Conservation (phyloP, 306 rosid genomes). For the Cucumis cinereus region DNA sequence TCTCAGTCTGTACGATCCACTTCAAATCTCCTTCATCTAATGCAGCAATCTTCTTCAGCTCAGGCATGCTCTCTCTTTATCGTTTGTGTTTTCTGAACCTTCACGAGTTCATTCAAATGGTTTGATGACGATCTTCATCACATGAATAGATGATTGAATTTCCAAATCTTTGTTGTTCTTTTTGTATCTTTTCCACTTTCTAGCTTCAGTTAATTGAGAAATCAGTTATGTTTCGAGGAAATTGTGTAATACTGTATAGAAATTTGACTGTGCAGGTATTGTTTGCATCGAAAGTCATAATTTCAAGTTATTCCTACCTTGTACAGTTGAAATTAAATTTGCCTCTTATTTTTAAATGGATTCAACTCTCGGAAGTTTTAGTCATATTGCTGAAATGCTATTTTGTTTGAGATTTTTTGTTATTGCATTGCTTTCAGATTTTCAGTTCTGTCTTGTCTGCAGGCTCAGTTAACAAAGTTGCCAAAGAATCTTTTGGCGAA, state of each 20-base stretch:
- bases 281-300: neutral
- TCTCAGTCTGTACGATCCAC: conserved; percentile 77
- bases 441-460: neutral
- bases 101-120: neutral
- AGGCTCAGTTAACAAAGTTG: conserved; percentile 67
- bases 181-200: neutral
- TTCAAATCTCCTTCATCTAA: conserved; percentile 73
- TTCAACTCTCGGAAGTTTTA: neutral
- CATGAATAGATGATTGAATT: neutral
- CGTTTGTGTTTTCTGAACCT: neutral
- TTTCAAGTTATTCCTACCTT: neutral
- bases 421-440: neutral
- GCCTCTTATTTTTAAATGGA: neutral
- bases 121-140: neutral
- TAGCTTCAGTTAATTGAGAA: neutral
- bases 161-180: neutral
- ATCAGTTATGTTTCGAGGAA: neutral
- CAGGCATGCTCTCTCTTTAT: conserved; percentile 28
- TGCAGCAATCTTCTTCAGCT: conserved; percentile 70
- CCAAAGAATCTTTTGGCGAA: conserved; percentile 72
- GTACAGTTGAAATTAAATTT: neutral
- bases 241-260: neutral
- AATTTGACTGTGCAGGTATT: neutral
- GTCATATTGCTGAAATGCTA: neutral
- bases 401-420: neutral